Evolutionary conservation across 192 early-diverging fungal genomes (phyloP).

Genomic region (Jimgerdemannia flammicorona): DNA sequence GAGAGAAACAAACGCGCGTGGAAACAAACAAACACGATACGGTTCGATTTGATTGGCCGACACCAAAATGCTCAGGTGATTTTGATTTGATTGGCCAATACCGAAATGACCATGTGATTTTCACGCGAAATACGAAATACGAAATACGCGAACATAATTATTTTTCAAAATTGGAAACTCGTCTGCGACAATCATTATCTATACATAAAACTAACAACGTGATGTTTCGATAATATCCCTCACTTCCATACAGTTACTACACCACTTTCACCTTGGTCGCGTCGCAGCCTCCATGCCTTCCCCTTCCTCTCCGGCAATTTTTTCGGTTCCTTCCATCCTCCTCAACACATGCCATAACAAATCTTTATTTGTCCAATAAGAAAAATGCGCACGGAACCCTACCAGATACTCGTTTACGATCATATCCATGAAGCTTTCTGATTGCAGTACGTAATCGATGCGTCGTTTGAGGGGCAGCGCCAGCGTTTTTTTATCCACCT

Average conservation of each 20-base stretch:
- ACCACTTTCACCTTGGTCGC: neutral
- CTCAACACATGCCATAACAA: slow-evolving; percentile 33
- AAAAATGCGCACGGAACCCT: slow-evolving; percentile 51
- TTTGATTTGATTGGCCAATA: too few relatives aligned
- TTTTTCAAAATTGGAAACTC: too few relatives aligned
- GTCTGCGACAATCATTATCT: too few relatives aligned
- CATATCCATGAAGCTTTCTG: slow-evolving; percentile 47
- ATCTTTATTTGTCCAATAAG: slow-evolving; percentile 54
- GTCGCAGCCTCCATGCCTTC: neutral
- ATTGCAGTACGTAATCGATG: slow-evolving; percentile 47
- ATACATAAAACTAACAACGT: too few relatives aligned
- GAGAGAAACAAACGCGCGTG: too few relatives aligned
- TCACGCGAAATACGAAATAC: too few relatives aligned
- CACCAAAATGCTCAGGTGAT: too few relatives aligned
- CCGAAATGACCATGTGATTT: too few relatives aligned
- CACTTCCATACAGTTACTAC: neutral
- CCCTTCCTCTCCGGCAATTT: neutral
- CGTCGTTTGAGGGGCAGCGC: slow-evolving; percentile 19
- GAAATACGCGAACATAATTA: too few relatives aligned
- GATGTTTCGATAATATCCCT: too few relatives aligned
- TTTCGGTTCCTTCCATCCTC: slow-evolving; percentile 10
- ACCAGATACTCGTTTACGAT: slow-evolving; percentile 52
- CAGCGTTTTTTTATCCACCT: neutral
- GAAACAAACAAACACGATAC: too few relatives aligned
- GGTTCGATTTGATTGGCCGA: too few relatives aligned